Conservation (phyloP, 371 early-diverging fungal genomes). For the Haplosporangium sp. region DNA sequence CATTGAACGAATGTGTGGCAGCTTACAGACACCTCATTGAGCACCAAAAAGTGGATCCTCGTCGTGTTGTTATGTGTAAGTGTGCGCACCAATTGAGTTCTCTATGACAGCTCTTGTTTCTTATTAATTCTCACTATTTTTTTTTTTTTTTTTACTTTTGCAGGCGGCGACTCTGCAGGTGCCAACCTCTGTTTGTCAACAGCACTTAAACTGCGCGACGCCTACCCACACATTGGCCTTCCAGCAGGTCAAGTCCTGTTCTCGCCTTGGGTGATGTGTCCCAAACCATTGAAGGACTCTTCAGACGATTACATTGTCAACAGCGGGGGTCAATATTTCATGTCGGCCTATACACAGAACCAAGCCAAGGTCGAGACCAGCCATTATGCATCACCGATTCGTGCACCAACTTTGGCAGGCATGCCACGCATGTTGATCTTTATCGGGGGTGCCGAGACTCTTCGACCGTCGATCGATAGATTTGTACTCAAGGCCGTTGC, state of each 20-base stretch:
- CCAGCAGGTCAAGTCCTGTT: slow-evolving; percentile 49
- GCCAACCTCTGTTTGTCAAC: slow-evolving; percentile 47
- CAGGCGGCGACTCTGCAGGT: slow-evolving; percentile 53
- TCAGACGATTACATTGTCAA: slow-evolving; percentile 34
- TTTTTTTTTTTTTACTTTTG: not conserved
- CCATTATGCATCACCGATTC: slow-evolving; percentile 30
- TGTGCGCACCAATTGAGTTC: not conserved
- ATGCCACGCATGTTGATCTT: slow-evolving; percentile 41
- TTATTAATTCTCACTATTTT: not conserved
- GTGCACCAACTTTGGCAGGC: slow-evolving; percentile 14
- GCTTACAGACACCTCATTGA: slow-evolving; percentile 61
- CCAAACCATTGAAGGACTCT: slow-evolving; percentile 32
- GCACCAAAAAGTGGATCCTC: slow-evolving; percentile 30
- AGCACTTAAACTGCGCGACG: slow-evolving; percentile 41
- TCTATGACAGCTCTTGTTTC: not conserved
- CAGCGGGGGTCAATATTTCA: slow-evolving; percentile 9
- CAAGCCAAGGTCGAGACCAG: slow-evolving; percentile 26
- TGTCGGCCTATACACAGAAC: slow-evolving; percentile 34
- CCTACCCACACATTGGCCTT: slow-evolving; percentile 26
- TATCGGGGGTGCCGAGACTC: slow-evolving; percentile 36
- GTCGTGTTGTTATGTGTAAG: slow-evolving; percentile 51
- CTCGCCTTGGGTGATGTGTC: slow-evolving; percentile 51
- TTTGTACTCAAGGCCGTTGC: slow-evolving; percentile 39
- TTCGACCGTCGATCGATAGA: slow-evolving; percentile 43
- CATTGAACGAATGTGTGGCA: slow-evolving; percentile 58